Conservation (phyloP, 1,284 basidiomycete genomes). For the Ceratobasidium sp. region DNA sequence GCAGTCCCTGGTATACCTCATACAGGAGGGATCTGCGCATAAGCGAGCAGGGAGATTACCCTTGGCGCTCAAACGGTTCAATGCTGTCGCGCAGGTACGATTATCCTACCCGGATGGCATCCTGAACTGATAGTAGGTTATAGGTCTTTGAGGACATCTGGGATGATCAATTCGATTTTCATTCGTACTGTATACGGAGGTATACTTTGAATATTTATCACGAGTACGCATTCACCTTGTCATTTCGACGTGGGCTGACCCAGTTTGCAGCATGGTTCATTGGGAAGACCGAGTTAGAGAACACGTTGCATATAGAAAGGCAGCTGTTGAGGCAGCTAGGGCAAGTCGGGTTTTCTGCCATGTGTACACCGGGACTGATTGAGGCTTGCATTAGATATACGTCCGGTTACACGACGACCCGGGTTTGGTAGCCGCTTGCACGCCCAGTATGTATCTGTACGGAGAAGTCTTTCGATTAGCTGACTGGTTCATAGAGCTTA, state of each 20-base stretch:
- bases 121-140: neutral
- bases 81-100: slow-evolving; percentile 73
- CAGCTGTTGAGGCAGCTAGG: slow-evolving; percentile 72
- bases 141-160: slow-evolving; percentile 87
- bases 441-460: slow-evolving; percentile 49
- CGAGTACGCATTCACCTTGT: slow-evolving; percentile 56
- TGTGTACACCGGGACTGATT: slow-evolving; percentile 2
- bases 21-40: slow-evolving; percentile 82
- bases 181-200: slow-evolving; percentile 91
- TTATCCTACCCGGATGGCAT: neutral
- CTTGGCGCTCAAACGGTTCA: slow-evolving; percentile 87
- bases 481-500: slow-evolving; percentile 50
- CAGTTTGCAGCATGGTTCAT: slow-evolving; percentile 51
- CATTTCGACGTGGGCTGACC: slow-evolving; percentile 4
- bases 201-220: slow-evolving; percentile 87
- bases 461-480: neutral
- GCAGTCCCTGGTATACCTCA: slow-evolving; percentile 91
- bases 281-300: slow-evolving; percentile 85
- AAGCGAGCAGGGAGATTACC: slow-evolving; percentile 70
- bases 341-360: slow-evolving; percentile 52
- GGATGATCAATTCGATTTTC: slow-evolving; percentile 99
- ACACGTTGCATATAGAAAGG: slow-evolving; percentile 76
- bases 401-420: slow-evolving; percentile 78
- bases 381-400: slow-evolving; percentile 64
- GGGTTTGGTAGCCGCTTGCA: slow-evolving; percentile 56